Evolutionary conservation across 208 protist species (phyloP), one percentile per base, ranked within the genome.

Genomic region (Angomonas ambiguus): DNA sequence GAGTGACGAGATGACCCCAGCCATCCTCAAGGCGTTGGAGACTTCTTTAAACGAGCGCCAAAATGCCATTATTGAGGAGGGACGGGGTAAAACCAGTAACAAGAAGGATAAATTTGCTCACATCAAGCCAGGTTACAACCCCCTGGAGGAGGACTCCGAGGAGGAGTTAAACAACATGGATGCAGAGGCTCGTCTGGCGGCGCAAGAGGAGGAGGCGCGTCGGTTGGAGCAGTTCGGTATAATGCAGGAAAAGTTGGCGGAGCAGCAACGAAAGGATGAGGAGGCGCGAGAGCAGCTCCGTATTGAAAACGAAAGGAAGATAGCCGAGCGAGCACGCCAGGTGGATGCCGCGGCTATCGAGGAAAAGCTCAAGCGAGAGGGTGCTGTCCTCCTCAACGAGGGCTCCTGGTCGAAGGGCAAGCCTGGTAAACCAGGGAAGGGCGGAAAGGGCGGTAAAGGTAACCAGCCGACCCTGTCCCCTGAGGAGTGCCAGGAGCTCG

Each of bases 341-440:
- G 84, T 92, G 22, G 88, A 95, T 61, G 38, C 76, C 6, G 72
- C 59, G 4, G 84, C 72, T 20, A 69, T 89, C 28, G 82, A 83
- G 69, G 68, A 82, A 59, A 51, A 83, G 59, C 72, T 89, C 32
- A 67, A 87, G 71, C 71, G 73, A 51, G 69, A 74, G 24, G 80
- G 73, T 24, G 86, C 72, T 18, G 82, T 84, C 38, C 76, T 91
- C 68, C 71, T 95, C 27, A 88, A 92, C 71, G 57, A 75, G 1
- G 81, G 85, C 35, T 10, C 61, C 13, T 62, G 70, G 38, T 20
- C 2, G 0, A 74, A 74, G 8, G 51, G 31, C 33, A 80, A 69
- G 16, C 82, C 80, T 4, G 5, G 22, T 63, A 86, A 72, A 49
- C 76, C 82, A 20, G 72, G 72, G 42, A 82, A 82, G 66, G 76